Percentiles rank a stretch among this genome's conserved stretches.
Conservation (phyloP, 2,329 filamentous ascomycete genomes). For the Colletotrichum navitas region DNA sequence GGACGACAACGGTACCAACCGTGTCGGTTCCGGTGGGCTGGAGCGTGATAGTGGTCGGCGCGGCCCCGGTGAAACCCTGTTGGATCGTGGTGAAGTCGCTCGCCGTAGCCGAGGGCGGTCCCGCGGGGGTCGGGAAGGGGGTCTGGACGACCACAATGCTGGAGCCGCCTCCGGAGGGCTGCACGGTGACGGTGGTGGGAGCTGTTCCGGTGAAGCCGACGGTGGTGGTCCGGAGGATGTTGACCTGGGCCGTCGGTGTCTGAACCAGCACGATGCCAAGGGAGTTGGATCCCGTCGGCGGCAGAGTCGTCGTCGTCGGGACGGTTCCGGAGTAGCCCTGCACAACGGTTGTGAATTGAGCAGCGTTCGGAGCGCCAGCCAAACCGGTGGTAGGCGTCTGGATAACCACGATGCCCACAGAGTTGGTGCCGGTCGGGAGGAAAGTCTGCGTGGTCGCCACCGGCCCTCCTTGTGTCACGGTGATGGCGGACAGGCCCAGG, state of each 20-base stretch:
- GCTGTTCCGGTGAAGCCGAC: constrained; percentile 29
- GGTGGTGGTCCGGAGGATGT: constrained; percentile 23
- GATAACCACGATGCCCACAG: constrained; percentile 31
- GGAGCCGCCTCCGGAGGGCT: constrained; percentile 29
- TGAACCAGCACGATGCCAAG: constrained; percentile 33
- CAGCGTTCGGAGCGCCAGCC: constrained; percentile 16
- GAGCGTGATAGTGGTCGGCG: constrained; percentile 25
- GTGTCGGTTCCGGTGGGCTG: constrained; percentile 20
- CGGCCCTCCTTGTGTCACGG: constrained; percentile 20
- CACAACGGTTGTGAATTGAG: constrained; percentile 27
- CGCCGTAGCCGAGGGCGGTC: neutral
- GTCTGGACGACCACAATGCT: constrained; percentile 39
- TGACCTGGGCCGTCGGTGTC: constrained; percentile 26
- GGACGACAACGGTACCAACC: constrained; percentile 31
- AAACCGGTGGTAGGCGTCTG: constrained; percentile 34
- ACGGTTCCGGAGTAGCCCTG: constrained; percentile 27
- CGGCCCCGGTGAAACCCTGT: constrained; percentile 29
- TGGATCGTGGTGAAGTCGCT: constrained; percentile 25
- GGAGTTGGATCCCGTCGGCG: constrained; percentile 18
- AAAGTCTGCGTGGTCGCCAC: constrained; percentile 20
- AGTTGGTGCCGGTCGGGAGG: constrained; percentile 29
- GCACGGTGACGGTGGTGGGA: constrained; percentile 28
- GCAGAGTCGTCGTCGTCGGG: constrained; percentile 26
- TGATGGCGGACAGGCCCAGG: constrained; percentile 12
- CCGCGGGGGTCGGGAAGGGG: constrained; percentile 14